Base-by-base conservation (phyloP, 768 basidiomycete species). In the Gelatoporia subvermispora region DNA sequence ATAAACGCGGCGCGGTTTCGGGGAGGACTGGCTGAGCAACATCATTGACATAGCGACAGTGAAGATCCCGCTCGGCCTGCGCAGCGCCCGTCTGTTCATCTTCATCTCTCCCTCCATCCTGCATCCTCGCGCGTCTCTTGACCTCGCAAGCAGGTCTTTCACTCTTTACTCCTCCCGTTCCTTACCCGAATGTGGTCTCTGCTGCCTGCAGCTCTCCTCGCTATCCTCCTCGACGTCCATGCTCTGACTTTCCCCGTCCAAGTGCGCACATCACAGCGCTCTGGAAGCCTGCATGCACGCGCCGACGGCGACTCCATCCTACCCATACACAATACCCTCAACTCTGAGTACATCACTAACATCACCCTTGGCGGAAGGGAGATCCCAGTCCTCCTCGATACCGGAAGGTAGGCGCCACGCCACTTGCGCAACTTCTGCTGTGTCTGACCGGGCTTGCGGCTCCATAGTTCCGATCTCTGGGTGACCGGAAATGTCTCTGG, bases 381-480 rank as follows among this genome's bases (percentile, higher is more conserved):
- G 3, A 67, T 85, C 53, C 71, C 74, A 20, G 83, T 89, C 44
- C 69, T 87, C 57, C 65, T 90, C 45, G 88, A 90, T 61, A 88
- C 86, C 7, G 88, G 88, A 67, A 89, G 87, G 85, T 83, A 52
- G 16, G 67, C 51, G 5, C 39, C 17, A 36, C n/a, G 38, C 1
- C 23, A 11, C 28, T 8, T 45, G 21, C 23, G 18, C 13, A 20
- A 16, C 18, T 23, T 31, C 40, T 7, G 8, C 34, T 45, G n/a
- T 46, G 20, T 43, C 28, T 40, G 35, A 35, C 8, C 43, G 48
- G 41, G 53, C 20, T 48, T 3, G 43, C n/a, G 39, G 1, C 21
- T 47, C 17, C 25, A 28, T 51, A 89, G 88, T 55, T 84, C 86
- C 35, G 88, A 90, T 63, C 65, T 90, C 34, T 90, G 88, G 87